These are phyloP conservation scores for Exobasidium rhododendri DNA, from an alignment of 1,284 basidiomycete genomes.

Conservation along the genomic window DNA sequence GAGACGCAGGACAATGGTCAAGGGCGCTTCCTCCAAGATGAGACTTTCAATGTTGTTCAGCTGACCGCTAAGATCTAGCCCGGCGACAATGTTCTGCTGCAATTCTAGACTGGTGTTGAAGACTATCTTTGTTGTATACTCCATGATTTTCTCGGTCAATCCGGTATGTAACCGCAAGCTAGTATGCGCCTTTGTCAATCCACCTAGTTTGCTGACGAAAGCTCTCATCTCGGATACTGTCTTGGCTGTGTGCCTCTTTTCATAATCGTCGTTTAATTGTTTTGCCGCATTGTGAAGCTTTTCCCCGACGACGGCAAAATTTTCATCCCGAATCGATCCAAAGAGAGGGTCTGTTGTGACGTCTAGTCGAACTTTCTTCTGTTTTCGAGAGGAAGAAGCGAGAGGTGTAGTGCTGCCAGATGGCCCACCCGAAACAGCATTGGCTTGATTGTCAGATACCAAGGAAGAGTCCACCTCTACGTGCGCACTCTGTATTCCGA, in stretches of 20 bases:
- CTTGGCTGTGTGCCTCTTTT: conserved; percentile 75
- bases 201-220: conserved; percentile 90
- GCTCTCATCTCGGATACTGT: conserved; percentile 87
- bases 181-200: conserved; percentile 85
- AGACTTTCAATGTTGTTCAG: conserved; percentile 46
- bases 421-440: not conserved
- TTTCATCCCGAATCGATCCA: conserved; percentile 78
- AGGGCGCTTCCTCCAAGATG: conserved; percentile 34
- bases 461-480: conserved; percentile 82
- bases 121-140: conserved; percentile 70
- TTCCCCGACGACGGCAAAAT: conserved; percentile 88
- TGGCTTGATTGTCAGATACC: conserved; percentile 56
- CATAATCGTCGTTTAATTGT: conserved; percentile 85
- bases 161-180: conserved; percentile 84
- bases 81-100: conserved; percentile 88
- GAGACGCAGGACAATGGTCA: conserved; percentile 62
- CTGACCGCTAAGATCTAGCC: conserved; percentile 34
- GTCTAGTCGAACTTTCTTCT: conserved; percentile 79
- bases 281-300: conserved; percentile 77
- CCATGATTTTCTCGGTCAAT: conserved; percentile 83
- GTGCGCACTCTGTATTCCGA: conserved; percentile 85
- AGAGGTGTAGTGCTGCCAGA: conserved; percentile 31
- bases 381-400: conserved; percentile 57
- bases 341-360: conserved; percentile 77
- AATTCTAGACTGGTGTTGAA: conserved; percentile 92